A percentile compares a stretch with the other conserved stretches of the same genome.
phyloP scores from a whole-genome alignment of 2,329 filamentous ascomycete genomes.

The Diplodia mutila region DNA sequence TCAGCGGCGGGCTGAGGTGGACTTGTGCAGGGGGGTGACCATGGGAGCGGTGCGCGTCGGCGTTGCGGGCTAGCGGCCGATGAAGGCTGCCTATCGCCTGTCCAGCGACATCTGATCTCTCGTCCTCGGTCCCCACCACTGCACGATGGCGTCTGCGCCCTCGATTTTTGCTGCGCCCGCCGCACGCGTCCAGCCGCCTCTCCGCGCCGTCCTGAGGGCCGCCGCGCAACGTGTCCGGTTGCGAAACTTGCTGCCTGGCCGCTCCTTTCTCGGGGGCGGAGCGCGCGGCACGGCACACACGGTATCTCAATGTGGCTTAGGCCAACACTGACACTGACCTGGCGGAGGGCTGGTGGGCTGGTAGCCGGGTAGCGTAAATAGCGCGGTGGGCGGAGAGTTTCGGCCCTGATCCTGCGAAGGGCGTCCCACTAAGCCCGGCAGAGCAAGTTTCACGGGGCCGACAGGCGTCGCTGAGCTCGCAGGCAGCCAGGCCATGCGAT shows the following conservation, averaged over 20 bases:
- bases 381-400: neutral
- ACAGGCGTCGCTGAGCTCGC: neutral
- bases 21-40: neutral
- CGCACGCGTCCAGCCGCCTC: neutral
- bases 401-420: constrained; percentile 10
- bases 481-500: constrained; percentile 9
- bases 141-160: neutral
- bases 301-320: neutral
- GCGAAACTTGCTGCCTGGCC: neutral
- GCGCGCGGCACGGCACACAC: constrained; percentile 26
- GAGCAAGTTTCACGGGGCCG: neutral
- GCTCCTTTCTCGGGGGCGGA: neutral
- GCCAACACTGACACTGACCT: neutral
- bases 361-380: neutral
- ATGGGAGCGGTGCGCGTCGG: neutral
- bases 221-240: neutral
- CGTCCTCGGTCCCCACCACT: neutral
- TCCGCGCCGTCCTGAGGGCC: neutral
- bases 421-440: neutral
- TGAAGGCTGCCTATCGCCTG: neutral
- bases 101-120: neutral
- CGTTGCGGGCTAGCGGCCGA: neutral
- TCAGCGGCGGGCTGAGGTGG: neutral
- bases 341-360: neutral
- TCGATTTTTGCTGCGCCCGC: neutral